These are phyloP conservation scores for Arachis monticola DNA, from an alignment of 331 rosid species.

Conservation along the genomic window DNA sequence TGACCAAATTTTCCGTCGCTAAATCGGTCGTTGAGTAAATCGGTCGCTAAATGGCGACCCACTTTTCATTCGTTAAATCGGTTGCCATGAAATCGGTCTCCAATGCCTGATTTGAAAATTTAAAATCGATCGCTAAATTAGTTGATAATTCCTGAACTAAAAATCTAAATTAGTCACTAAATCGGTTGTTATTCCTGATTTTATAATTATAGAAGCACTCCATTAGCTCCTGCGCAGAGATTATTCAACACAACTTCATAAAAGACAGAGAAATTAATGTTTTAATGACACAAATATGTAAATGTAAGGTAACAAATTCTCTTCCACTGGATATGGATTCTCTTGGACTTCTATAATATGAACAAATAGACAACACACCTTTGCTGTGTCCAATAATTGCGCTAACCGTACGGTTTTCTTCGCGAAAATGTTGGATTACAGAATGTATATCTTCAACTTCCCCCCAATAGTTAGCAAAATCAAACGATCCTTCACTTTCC, in stretches of 20 bases:
- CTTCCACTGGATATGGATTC: background rate
- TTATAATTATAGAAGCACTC: constrained; percentile 49
- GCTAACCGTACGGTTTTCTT: constrained; percentile 51
- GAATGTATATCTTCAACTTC: constrained; percentile 79
- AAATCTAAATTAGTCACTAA: no score
- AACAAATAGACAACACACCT: constrained; percentile 51
- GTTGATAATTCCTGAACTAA: no score
- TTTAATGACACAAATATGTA: constrained; percentile 10
- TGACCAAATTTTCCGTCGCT: no score
- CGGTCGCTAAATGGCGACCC: no score
- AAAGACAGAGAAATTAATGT: constrained; percentile 5
- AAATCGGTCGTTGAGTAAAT: no score
- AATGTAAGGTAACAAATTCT: background rate
- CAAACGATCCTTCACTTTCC: constrained; percentile 85
- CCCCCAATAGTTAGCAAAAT: constrained; percentile 57
- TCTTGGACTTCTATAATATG: background rate
- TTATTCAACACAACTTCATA: background rate
- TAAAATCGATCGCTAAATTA: no score
- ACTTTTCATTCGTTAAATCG: constrained; percentile 34
- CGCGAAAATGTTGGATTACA: constrained; percentile 63
- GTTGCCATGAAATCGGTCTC: no score
- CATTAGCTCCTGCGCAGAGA: constrained; percentile 60
- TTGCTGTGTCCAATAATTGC: constrained; percentile 81
- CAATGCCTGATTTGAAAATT: no score
- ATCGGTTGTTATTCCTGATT: no score